A percentile compares a stretch with the other conserved stretches of the same genome.
Evolutionary conservation across 2,329 filamentous ascomycete species (phyloP).

Genomic region (Aspergillus versicolor): DNA sequence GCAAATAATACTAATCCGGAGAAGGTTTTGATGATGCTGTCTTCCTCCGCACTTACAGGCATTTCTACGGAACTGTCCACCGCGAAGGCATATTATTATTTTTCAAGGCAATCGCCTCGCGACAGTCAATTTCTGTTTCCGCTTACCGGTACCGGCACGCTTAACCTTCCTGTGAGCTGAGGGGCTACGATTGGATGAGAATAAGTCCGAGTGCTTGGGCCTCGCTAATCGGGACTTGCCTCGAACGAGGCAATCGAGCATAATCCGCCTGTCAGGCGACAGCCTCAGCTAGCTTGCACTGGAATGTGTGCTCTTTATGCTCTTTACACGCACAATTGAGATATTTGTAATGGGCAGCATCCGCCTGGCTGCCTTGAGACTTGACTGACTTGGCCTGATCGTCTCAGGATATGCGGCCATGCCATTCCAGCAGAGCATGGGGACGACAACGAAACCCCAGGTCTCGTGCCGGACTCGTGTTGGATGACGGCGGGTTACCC

Average conservation of each 20-base stretch:
- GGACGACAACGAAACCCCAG: no score
- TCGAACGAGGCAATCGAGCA: constrained; percentile 9
- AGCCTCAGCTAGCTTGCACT: not conserved
- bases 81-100: not conserved
- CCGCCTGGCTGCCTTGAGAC: not conserved
- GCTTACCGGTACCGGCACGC: constrained; percentile 5
- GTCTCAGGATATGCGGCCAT: no score
- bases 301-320: not conserved
- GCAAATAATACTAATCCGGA: not conserved
- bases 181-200: constrained; percentile 11
- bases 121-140: constrained; percentile 4
- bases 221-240: constrained; percentile 10
- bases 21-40: not conserved
- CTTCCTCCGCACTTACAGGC: no score
- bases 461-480: not conserved
- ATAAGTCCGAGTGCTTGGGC: constrained; percentile 23
- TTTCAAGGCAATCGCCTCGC: not conserved
- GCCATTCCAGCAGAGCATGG: no score
- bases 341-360: not conserved
- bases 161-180: not conserved
- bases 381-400: not conserved
- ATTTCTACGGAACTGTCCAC: no score
- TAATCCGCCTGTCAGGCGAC: constrained; percentile 3
- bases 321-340: not conserved
- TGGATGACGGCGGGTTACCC: constrained; percentile 9